phyloP scores from a whole-genome alignment of 345 rosid genomes.

The Tarenaya hassleriana region DNA sequence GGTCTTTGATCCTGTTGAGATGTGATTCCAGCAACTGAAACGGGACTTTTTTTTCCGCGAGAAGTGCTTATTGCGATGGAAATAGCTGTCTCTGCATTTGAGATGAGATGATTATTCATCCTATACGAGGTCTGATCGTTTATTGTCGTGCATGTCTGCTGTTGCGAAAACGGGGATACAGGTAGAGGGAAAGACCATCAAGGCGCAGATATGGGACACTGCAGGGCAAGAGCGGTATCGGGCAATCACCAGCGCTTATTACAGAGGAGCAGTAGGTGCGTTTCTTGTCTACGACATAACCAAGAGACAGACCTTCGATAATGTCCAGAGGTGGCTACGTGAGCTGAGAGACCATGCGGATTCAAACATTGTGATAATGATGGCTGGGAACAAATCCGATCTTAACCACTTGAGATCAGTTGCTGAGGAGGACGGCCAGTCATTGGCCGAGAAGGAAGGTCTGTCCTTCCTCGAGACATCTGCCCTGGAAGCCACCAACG shows the following conservation, averaged over 20 bases:
- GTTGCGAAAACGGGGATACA: slow-evolving; percentile 18
- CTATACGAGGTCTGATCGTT: slow-evolving; percentile 4
- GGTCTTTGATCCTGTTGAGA: neutral
- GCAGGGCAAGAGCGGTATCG: slow-evolving; percentile 79
- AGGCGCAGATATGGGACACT: slow-evolving; percentile 84
- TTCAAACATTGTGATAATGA: slow-evolving; percentile 75
- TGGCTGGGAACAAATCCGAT: slow-evolving; percentile 73
- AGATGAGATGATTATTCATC: neutral
- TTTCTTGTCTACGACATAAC: slow-evolving; percentile 76
- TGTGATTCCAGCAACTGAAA: neutral
- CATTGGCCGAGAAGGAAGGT: slow-evolving; percentile 61
- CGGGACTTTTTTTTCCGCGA: neutral
- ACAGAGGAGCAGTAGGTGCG: slow-evolving; percentile 78
- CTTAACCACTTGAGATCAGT: slow-evolving; percentile 66
- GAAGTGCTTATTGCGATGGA: neutral
- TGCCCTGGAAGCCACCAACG: slow-evolving; percentile 59
- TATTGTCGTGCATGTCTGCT: neutral
- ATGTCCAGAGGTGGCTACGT: slow-evolving; percentile 62
- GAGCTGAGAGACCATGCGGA: slow-evolving; percentile 72
- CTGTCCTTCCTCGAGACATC: slow-evolving; percentile 69
- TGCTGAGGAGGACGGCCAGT: slow-evolving; percentile 44
- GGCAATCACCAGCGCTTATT: slow-evolving; percentile 66
- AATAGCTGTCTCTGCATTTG: neutral
- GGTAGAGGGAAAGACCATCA: slow-evolving; percentile 80
- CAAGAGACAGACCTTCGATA: slow-evolving; percentile 70